phyloP scores from a whole-genome alignment of 2,329 filamentous ascomycete species.

The Chaetomium strumarium region DNA sequence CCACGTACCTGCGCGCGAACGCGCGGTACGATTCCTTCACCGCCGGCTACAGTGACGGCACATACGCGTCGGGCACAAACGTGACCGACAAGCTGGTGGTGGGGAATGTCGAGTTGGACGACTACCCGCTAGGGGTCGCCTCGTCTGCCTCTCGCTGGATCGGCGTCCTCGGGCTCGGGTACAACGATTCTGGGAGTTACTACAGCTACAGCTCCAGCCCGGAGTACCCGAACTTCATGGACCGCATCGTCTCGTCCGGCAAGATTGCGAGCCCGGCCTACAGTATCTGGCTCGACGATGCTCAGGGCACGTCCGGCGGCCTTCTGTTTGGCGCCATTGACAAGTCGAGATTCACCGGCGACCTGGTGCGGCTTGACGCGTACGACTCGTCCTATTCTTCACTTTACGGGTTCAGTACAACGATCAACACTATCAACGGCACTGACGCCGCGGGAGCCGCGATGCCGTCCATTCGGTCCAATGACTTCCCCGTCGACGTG shows the following conservation, averaged over 20 bases:
- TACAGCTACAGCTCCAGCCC: slow-evolving; percentile 3
- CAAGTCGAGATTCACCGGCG: slow-evolving; percentile 24
- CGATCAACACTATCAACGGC: slow-evolving; percentile 18
- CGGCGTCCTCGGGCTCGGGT: slow-evolving; percentile 29
- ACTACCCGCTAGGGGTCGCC: slow-evolving; percentile 28
- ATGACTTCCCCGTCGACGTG: slow-evolving; percentile 21
- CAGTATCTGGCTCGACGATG: slow-evolving; percentile 31
- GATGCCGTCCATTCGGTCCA: slow-evolving; percentile 13
- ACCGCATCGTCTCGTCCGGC: slow-evolving; percentile 25
- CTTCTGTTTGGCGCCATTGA: slow-evolving; percentile 32
- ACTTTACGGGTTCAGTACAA: slow-evolving; percentile 12
- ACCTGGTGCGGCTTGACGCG: slow-evolving; percentile 21
- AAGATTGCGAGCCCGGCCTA: slow-evolving; percentile 28
- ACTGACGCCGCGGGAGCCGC: slow-evolving; percentile 3
- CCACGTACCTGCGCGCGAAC: slow-evolving; percentile 18
- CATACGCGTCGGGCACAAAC: slow-evolving; percentile 21
- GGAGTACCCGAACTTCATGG: slow-evolving; percentile 24
- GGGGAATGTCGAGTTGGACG: slow-evolving; percentile 23
- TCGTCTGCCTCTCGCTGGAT: slow-evolving; percentile 15
- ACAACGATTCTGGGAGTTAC: slow-evolving; percentile 20
- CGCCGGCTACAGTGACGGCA: slow-evolving; percentile 11
- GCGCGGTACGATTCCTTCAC: slow-evolving; percentile 13
- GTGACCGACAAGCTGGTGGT: slow-evolving; percentile 28
- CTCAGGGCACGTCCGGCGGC: slow-evolving; percentile 25
- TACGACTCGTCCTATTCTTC: slow-evolving; percentile 2